A percentile compares a stretch with the other conserved stretches of the same genome.
Evolutionary conservation across 2,329 filamentous ascomycete genomes (phyloP).

Genomic region (Colletotrichum somersetense): DNA sequence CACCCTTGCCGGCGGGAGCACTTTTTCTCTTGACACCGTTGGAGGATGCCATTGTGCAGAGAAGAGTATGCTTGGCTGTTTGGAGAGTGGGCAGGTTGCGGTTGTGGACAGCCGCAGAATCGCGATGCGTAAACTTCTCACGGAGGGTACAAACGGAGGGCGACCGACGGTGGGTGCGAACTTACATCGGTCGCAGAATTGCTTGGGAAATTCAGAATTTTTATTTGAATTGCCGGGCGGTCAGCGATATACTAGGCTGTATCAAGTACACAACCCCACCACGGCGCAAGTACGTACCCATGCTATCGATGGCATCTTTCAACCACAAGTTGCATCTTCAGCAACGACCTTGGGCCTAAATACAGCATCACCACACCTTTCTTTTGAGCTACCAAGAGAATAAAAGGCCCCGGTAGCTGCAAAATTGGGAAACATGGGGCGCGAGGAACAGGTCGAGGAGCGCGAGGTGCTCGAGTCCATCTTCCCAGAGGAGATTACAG

Average conservation of each 20-base stretch:
- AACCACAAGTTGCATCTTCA: not conserved
- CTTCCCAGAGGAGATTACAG: conserved; percentile 96
- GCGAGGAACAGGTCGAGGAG: conserved; percentile 95
- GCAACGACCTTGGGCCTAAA: conserved; percentile 1
- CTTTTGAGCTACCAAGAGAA: not conserved
- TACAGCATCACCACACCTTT: not conserved
- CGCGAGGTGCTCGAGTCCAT: conserved; percentile 98
- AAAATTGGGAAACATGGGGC: conserved; percentile 64
- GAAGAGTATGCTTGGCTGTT: conserved; percentile 13
- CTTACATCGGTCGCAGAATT: conserved; percentile 29
- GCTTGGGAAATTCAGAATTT: conserved; percentile 43
- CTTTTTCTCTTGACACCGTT: conserved; percentile 69
- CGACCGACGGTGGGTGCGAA: conserved; percentile 16
- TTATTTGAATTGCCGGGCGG: conserved; percentile 53
- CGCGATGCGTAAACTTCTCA: conserved; percentile 26
- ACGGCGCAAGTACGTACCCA: conserved; percentile 35
- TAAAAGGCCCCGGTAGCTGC: not conserved
- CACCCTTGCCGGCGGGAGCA: conserved; percentile 58
- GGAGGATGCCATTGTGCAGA: conserved; percentile 60
- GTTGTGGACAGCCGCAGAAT: conserved; percentile 24
- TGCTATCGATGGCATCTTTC: conserved; percentile 11
- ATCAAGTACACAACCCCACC: conserved; percentile 39
- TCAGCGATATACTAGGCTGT: conserved; percentile 45
- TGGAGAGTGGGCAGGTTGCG: not conserved
- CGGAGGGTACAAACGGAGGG: conserved; percentile 10